Base-by-base conservation (phyloP, 78 protist genomes). In the Isochrysis galbana region DNA sequence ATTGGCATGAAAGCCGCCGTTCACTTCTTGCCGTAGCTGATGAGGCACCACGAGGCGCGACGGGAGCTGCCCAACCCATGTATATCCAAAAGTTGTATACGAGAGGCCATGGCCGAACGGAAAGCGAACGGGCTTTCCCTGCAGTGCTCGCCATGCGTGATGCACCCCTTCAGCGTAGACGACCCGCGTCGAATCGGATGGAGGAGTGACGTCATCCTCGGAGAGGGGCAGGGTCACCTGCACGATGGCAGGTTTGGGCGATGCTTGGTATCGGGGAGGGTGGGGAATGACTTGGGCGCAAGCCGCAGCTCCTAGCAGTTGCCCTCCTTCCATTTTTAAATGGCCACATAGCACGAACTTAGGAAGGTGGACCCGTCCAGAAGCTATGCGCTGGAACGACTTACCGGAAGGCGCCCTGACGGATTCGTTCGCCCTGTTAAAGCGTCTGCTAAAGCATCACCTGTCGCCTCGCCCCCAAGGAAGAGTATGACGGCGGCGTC, bases 31-130 rank as follows among this genome's bases (percentile, higher is more conserved):
- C 74, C 5, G 4, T 32, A 2, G 14, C 29, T 32, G 10, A 26
- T 17, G 55, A 34, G 47, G 38, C 41, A 11, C 23, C 74, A 36
- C 42, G 34, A 74, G 69, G 32, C 32, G 45, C 29, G 36, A 41
- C 7, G 47, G 32, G 19, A 47, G 42, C 48, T 54, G 26, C 39
- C 41, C 17, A 0, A 4, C 83, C 84, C 84, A 77, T 29, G 2
- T 1, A 46, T 39, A 77, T 29, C 29, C 14, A 46, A 77, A 77
- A 25, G 29, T 36, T 17, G 84, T 39, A 26, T 88, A 95, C 19
- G 47, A 19, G 39, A 95, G 78, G 23, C 97, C 97, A n/a, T 92
- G 95, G 22, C 97, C 97, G 44, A 95, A 95, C 22, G 97, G 93
- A 86, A 91, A 95, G 91, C 32, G 74, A 26, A 94, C 95, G 48